Evolutionary conservation across 345 rosid species (phyloP), one percentile per base, ranked within the genome.

Genomic region (Jatropha curcas): DNA sequence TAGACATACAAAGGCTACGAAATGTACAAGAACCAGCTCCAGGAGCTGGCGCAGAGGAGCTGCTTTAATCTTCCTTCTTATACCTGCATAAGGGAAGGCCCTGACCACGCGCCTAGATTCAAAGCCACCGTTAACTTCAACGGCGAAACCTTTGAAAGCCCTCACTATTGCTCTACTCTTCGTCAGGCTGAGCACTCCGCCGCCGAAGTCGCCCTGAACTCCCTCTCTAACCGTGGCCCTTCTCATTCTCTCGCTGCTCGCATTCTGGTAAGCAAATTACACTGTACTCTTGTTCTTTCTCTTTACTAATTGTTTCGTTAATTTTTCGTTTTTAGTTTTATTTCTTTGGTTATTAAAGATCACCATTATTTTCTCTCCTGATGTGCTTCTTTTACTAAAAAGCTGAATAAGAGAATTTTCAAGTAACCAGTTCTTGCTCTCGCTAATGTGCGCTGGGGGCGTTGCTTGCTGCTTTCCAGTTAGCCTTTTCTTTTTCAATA

Each of bases 1-100:
- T 19, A 11, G 31, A 13, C 60, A 62, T 33, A 48, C 25, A 28
- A 45, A 25, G 30, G 4, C 24, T 1, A 30, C 11, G 87, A 90
- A 84, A 95, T 95, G 99, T 95, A 95, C 79, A 95, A 95, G 92
- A 95, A 95, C 85, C 99, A 95, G 97, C 87, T 95, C 22, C 99
- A 95, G 75, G 99, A 95, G 98, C 92, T 95, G 85, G 99, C 99
- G 77, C 99, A 95, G 90, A 87, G 99, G 86, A 95, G 99, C 97
- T 95, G 99, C 88, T 95, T 95, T 82, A 83, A 80, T 77, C 91
- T 95, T 7, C 99, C 99, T 11, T 89, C 97, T 14, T 95, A 95
- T 76, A 88, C 93, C 5, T 92, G 97, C 84, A 80, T 95, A 55
- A 79, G 99, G 79, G 99, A 95, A 86, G 99, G 99, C 66, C 99